Evolutionary conservation across 257 asterid genomes (phyloP).

Genomic region (Capsicum baccatum): DNA sequence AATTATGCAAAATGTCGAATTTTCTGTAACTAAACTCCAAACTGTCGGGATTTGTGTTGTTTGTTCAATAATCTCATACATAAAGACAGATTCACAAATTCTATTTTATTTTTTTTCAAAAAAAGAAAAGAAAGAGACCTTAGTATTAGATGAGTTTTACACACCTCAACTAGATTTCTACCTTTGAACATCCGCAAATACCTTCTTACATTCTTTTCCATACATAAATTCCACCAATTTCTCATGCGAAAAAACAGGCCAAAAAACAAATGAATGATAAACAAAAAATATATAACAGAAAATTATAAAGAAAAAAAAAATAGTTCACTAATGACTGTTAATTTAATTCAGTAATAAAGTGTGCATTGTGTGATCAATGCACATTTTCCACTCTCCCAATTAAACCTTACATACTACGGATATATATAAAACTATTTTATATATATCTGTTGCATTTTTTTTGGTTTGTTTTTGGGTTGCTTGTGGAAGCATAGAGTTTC

Average conservation of each 20-base stretch:
- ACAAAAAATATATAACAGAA: slow-evolving; percentile 16
- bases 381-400: slow-evolving; percentile 28
- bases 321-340: neutral
- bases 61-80: no score
- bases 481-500: neutral
- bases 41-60: no score
- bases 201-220: neutral
- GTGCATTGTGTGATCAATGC: slow-evolving; percentile 29
- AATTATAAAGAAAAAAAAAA: neutral
- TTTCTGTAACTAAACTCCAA: no score
- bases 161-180: neutral
- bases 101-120: no score
- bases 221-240: neutral
- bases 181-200: slow-evolving; percentile 18
- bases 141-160: no score
- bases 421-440: slow-evolving; percentile 6
- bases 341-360: neutral
- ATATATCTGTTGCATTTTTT: slow-evolving; percentile 25
- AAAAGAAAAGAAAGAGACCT: no score
- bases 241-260: neutral
- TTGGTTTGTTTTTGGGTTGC: slow-evolving; percentile 14
- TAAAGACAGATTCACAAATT: no score
- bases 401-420: slow-evolving; percentile 10
- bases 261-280: slow-evolving; percentile 16
- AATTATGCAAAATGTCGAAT: no score